Evolutionary conservation across 1,139 yeast genomes (phyloP), one percentile per base, ranked within the genome.

Genomic region (Pichia sp.): DNA sequence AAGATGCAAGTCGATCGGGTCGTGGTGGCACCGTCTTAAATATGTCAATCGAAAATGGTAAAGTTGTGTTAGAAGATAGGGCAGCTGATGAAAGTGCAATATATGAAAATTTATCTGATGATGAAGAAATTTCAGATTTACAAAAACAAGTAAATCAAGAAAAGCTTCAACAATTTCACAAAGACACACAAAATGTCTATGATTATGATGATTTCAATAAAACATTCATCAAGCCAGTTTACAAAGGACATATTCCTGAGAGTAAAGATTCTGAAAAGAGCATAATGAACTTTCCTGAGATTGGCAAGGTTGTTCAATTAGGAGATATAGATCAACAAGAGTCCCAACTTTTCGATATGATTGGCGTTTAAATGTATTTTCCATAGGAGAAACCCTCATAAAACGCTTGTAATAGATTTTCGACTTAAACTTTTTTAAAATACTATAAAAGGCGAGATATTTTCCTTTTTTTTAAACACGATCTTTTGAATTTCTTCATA

Each of bases 21-120:
- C 73, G 89, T 43, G 90, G 90, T 4, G 80, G 79, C 51, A 79
- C 77, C 50, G 83, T 85, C 1, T 72, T 92, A 43, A 88, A 85
- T 56, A 82, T 92, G 76, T 80, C 83, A 22, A 80, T 92, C 22
- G 73, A 76, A 45, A 84, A 90, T 56, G 96, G 96, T n/a, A 85
- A 86, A 61, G 95, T 83, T 6, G 68, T 68, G 6, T 59, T 71
- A 44, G 60, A 69, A 45, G 60, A 45, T 29, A 44, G 43, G 22
- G 66, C 55, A 3, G 52, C 53, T 13, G 60, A 56, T 15, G 55
- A 59, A 8, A 59, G 53, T 11, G 54, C 58, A 4, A 66, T 63
- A 7, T 23, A 43, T 8, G 66, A 64, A 7, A 65, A 58, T 12
- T 60, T 61, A 2, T 72, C 70, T 27, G 73, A 66, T 8, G 67